A percentile compares a stretch with the other conserved stretches of the same genome.
phyloP scores from a whole-genome alignment of 2,329 filamentous ascomycete genomes.

The Leptographium lundbergii region DNA sequence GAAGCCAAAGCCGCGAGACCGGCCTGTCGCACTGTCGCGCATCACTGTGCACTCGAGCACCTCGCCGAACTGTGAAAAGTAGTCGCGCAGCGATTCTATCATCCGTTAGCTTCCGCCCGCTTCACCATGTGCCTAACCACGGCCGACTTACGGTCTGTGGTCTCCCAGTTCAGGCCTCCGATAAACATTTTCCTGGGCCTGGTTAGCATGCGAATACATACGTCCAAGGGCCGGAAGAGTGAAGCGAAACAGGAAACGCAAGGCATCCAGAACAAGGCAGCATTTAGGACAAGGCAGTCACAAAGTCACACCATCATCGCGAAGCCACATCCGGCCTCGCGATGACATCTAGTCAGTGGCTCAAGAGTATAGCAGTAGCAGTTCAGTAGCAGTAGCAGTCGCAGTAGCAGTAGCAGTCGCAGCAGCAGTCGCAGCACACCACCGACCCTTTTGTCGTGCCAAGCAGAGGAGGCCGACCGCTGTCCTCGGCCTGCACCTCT shows the following conservation, averaged over 20 bases:
- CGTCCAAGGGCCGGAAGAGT: background rate
- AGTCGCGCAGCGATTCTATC: constrained; percentile 85
- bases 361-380: too few species aligned
- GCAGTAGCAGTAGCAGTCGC: too few species aligned
- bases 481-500: too few species aligned
- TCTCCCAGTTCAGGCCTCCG: constrained; percentile 97
- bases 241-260: background rate
- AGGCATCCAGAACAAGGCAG: background rate
- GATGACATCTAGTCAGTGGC: too few species aligned
- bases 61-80: constrained; percentile 96
- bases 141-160: constrained; percentile 39
- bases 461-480: background rate
- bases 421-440: background rate
- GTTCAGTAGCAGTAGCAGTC: too few species aligned
- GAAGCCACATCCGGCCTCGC: too few species aligned
- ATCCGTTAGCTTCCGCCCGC: background rate
- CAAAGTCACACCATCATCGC: too few species aligned
- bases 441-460: background rate
- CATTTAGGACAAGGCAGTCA: background rate
- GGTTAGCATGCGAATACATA: constrained; percentile 5
- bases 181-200: constrained; percentile 92
- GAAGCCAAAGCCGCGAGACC: constrained; percentile 93
- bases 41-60: constrained; percentile 99
- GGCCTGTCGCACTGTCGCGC: constrained; percentile 86
- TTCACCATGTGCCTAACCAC: background rate